A percentile compares a stretch with the other conserved stretches of the same genome.
phyloP scores from a whole-genome alignment of 176 grass and related monocot genomes.

The Microstegium vimineum region DNA sequence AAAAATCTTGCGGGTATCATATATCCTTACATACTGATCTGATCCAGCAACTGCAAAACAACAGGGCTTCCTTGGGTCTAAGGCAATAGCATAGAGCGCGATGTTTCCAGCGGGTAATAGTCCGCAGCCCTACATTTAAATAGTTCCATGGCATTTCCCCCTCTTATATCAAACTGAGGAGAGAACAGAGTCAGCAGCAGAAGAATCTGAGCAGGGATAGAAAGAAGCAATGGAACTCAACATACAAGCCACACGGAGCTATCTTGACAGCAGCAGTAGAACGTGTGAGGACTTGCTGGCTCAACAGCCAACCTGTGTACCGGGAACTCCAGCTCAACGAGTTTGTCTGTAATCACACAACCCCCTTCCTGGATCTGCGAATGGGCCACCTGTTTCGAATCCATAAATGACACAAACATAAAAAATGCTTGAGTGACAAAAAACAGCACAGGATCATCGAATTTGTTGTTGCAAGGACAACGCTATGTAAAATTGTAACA shows the following conservation, averaged over 20 bases:
- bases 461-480: neutral
- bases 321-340: constrained; percentile 15
- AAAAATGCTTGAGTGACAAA: neutral
- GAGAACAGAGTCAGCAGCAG: constrained; percentile 1
- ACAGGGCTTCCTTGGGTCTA: constrained; percentile 63
- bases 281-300: constrained; percentile 58
- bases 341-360: neutral
- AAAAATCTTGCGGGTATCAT: constrained; percentile 64
- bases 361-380: constrained; percentile 53
- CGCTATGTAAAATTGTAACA: neutral
- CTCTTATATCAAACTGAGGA: constrained; percentile 74
- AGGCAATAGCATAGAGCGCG: constrained; percentile 48
- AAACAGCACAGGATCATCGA: neutral
- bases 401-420: neutral
- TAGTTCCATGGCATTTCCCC: constrained; percentile 21
- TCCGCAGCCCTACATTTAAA: constrained; percentile 31
- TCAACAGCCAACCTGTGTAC: constrained; percentile 68
- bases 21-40: constrained; percentile 53
- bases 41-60: constrained; percentile 53
- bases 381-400: constrained; percentile 48
- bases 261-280: constrained; percentile 64
- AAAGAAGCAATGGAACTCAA: neutral
- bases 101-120: neutral
- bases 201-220: neutral
- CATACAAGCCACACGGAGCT: constrained; percentile 49